Base-by-base conservation (phyloP, 108 stramenopile species). In the Tribonema minus region DNA sequence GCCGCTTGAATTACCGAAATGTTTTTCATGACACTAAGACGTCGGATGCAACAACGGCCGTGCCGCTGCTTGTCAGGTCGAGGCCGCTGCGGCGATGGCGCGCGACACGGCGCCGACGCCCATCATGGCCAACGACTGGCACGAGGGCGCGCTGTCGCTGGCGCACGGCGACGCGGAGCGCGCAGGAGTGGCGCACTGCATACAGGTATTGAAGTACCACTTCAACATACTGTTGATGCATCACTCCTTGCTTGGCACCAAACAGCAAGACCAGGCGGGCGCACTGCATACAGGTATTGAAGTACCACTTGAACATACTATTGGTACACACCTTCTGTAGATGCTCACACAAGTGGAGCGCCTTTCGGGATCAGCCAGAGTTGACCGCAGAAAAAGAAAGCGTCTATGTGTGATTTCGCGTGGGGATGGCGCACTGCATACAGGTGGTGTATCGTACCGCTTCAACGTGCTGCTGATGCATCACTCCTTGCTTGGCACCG, bases 41-140 rank as follows among this genome's bases (percentile, higher is more conserved):
- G n/a, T n/a, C n/a, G n/a, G n/a, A n/a, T n/a, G n/a, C n/a, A n/a
- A n/a, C n/a, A n/a, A n/a, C n/a, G n/a, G n/a, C n/a, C n/a, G n/a
- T n/a, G n/a, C n/a, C n/a, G n/a, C n/a, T n/a, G n/a, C n/a, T n/a
- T n/a, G n/a, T n/a, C n/a, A n/a, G n/a, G n/a, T n/a, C n/a, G n/a
- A 28, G 15, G 80, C 71, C 25, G 80, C 80, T 26, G 36, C 37
- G 31, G 31, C 37, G 23, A 29, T 32, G 63, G 71, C 58, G 39
- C 61, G 61, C 39, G 26, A 54, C n/a, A 41, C 6, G 2, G 38
- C 80, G 27, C 80, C 81, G 30, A 32, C 31, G 54, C 54, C 65
- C 2, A 82, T 82, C 30, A 40, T 73, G 64, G 81, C 37, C 28
- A 82, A 73, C 32, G 81, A 82, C 64, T 82, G 81, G 81, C 81